Base-by-base conservation (phyloP, 140 eudicot genomes). In the Senecio squalidus region DNA sequence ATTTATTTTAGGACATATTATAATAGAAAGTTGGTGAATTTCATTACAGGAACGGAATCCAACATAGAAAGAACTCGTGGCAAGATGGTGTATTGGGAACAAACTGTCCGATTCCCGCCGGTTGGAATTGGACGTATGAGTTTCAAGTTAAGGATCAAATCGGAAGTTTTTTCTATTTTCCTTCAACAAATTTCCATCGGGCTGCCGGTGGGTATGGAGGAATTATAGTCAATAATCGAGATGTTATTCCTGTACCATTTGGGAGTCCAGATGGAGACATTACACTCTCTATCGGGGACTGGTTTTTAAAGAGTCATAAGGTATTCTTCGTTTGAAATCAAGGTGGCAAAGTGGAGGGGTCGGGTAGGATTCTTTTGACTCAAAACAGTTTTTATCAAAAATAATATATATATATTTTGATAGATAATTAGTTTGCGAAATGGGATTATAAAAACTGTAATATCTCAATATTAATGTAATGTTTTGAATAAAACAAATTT, bases 81-180 rank as follows among this genome's bases (percentile, higher is more conserved):
- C 98, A 92, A 66, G 98, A 92, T 71, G 98, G 98, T 49, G 98
- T 92, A 43, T 62, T 76, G 22, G 98, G 98, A 58, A 92, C 98
- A 45, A 92, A 92, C 36, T 92, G 96, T 67, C 96, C 98, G 16
- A 92, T 92, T 67, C 98, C 98, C 33, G 78, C 93, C 14, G 95
- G 98, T 59, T 92, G 98, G 98, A 92, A 92, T 64, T 92, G 98
- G 98, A 92, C 98, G 9, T 92, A 87, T 29, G 72, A 64, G 55
- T 92, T 92, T 69, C 98, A 92, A 75, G 96, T 87, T 28, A 92
- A 92, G 71, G 98, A 92, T 58, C 98, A 92, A 60, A 87, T 92
- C 34, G 98, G 98, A 18, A 92, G 96, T 74, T 92, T 92, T 78
- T 92, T 79, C 69, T 92, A 92, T 72, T 92, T 92, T 74, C 98